Conservation (phyloP, 257 asterid genomes). For the Primulina eburnea region DNA sequence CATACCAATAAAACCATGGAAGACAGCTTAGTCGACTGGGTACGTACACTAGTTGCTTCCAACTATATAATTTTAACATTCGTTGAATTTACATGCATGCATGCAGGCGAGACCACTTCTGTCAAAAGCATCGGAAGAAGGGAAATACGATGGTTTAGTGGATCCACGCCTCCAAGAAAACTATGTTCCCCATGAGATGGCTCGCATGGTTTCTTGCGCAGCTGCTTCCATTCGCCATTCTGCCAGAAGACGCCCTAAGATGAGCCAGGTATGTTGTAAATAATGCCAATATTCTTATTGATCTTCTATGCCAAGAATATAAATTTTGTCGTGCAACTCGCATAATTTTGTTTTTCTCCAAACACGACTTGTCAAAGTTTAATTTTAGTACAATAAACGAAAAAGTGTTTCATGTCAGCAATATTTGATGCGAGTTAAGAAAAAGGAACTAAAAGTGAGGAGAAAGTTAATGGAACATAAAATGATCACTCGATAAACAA, state of each 20-base stretch:
- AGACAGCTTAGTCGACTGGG: conserved; percentile 22
- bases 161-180: conserved; percentile 20
- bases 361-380: too few species aligned
- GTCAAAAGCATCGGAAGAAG: conserved; percentile 15
- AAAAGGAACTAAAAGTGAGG: too few species aligned
- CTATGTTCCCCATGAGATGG: conserved; percentile 14
- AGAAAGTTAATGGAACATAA: too few species aligned
- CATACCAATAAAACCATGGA: conserved; percentile 12
- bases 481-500: too few species aligned
- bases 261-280: conserved; percentile 13
- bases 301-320: too few species aligned
- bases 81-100: background rate
- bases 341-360: too few species aligned
- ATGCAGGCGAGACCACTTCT: conserved; percentile 20
- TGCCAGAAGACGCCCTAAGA: conserved; percentile 19
- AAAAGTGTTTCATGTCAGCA: too few species aligned
- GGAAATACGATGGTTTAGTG: conserved; percentile 1
- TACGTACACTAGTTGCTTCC: background rate
- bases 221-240: conserved; percentile 22
- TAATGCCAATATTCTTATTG: too few species aligned
- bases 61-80: too few species aligned
- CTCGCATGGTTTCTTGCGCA: conserved; percentile 21
- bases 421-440: too few species aligned
- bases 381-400: too few species aligned
- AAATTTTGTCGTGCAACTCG: too few species aligned